Evolutionary conservation across 306 rosid genomes (phyloP).

Genomic region (Cicer judaicum): DNA sequence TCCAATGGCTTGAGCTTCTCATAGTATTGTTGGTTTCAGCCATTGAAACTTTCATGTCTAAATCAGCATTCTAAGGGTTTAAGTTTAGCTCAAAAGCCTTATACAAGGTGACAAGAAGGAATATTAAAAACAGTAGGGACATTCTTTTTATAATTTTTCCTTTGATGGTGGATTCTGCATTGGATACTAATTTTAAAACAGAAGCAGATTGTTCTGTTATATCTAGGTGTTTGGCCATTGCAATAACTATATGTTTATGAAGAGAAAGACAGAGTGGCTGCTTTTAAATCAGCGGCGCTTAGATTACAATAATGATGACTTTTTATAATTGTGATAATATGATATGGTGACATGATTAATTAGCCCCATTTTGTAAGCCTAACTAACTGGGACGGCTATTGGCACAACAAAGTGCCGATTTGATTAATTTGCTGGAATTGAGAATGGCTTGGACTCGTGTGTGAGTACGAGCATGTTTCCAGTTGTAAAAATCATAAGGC

Average conservation of each 20-base stretch:
- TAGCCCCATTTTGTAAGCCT: constrained; percentile 8
- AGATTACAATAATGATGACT: background rate
- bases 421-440: background rate
- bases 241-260: constrained; percentile 6
- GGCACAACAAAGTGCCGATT: background rate
- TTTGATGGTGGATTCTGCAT: constrained; percentile 3
- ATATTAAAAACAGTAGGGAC: background rate
- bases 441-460: background rate
- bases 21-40: constrained; percentile 36
- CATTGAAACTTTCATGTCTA: constrained; percentile 52
- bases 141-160: background rate
- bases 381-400: background rate
- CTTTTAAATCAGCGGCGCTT: background rate
- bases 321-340: background rate
- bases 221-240: background rate
- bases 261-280: background rate
- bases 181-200: background rate
- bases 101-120: constrained; percentile 39
- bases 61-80: background rate
- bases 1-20: constrained; percentile 41
- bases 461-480: background rate
- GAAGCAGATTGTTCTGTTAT: constrained; percentile 29
- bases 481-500: background rate
- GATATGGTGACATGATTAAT: background rate
- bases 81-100: constrained; percentile 23